Percentiles rank a stretch among this genome's conserved stretches.
These are phyloP conservation scores for Trametes cingulata DNA, from an alignment of 768 basidiomycete species.

Conservation along the genomic window DNA sequence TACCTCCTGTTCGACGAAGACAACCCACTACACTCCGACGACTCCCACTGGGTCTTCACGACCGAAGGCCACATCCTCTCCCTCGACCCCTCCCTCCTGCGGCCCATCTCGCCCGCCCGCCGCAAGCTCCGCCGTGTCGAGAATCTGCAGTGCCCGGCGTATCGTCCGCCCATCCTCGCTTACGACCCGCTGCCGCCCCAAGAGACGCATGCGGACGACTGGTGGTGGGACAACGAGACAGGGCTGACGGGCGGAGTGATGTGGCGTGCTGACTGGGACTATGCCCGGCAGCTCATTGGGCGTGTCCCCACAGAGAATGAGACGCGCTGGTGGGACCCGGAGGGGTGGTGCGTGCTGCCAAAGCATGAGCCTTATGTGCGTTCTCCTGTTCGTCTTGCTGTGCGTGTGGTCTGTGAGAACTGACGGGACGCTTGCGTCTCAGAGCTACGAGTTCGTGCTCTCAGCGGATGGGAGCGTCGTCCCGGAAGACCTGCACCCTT, in stretches of 20 bases:
- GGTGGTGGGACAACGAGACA: slow-evolving; percentile 28
- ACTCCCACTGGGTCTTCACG: slow-evolving; percentile 88
- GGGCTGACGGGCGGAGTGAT: slow-evolving; percentile 71
- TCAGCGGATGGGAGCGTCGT: slow-evolving; percentile 56
- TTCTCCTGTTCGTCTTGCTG: slow-evolving; percentile 4
- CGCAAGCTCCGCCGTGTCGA: slow-evolving; percentile 63
- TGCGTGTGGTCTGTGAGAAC: not conserved
- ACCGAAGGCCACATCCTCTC: slow-evolving; percentile 92
- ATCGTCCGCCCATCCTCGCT: slow-evolving; percentile 46
- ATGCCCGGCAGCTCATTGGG: slow-evolving; percentile 71
- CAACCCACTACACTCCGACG: slow-evolving; percentile 69
- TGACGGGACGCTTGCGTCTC: not conserved
- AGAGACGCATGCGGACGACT: slow-evolving; percentile 6
- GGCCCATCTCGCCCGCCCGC: slow-evolving; percentile 56
- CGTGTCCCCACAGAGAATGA: slow-evolving; percentile 50
- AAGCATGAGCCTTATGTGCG: slow-evolving; percentile 68
- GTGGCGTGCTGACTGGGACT: slow-evolving; percentile 75
- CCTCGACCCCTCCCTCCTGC: slow-evolving; percentile 56
- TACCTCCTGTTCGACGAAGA: slow-evolving; percentile 90
- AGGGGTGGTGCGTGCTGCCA: slow-evolving; percentile 78
- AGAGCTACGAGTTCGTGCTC: slow-evolving; percentile 86
- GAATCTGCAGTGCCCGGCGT: slow-evolving; percentile 74
- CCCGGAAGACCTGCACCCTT: slow-evolving; percentile 71
- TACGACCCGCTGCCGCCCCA: slow-evolving; percentile 21
- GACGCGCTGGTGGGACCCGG: slow-evolving; percentile 58